Percentiles rank a stretch among this genome's conserved stretches.
Conservation (phyloP, 495 filamentous ascomycete genomes). For the Penicillium goetzii region DNA sequence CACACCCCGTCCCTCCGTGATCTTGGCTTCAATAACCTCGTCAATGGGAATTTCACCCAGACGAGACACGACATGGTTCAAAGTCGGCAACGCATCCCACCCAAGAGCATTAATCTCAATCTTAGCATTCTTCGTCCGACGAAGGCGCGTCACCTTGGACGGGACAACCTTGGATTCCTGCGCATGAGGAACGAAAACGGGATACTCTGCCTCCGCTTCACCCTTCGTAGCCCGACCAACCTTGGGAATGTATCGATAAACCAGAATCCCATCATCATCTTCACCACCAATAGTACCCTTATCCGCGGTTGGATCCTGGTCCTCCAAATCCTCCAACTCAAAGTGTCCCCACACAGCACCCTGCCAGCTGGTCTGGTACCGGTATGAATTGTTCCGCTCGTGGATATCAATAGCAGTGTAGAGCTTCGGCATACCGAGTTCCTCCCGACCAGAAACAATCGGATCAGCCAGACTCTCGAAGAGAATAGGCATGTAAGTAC, state of each 20-base stretch:
- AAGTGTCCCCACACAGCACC: slow-evolving; percentile 51
- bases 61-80: slow-evolving; percentile 55
- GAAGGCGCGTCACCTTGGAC: slow-evolving; percentile 37
- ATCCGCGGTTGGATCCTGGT: slow-evolving; percentile 33
- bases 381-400: slow-evolving; percentile 39
- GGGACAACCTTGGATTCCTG: slow-evolving; percentile 40
- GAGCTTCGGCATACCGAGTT: slow-evolving; percentile 61
- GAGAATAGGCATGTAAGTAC: slow-evolving; percentile 57
- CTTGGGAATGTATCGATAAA: slow-evolving; percentile 52
- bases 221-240: slow-evolving; percentile 46
- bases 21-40: slow-evolving; percentile 53
- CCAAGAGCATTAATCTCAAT: slow-evolving; percentile 48
- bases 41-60: slow-evolving; percentile 58
- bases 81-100: slow-evolving; percentile 55
- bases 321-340: slow-evolving; percentile 41
- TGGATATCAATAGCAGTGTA: slow-evolving; percentile 52
- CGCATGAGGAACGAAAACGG: slow-evolving; percentile 46
- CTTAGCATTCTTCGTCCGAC: slow-evolving; percentile 44
- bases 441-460: slow-evolving; percentile 57
- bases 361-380: slow-evolving; percentile 50
- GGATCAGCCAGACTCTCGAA: slow-evolving; percentile 58
- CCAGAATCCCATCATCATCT: slow-evolving; percentile 43
- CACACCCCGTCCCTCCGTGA: slow-evolving; percentile 55
- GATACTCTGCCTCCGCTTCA: slow-evolving; percentile 50
- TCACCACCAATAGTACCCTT: slow-evolving; percentile 37